phyloP scores from a whole-genome alignment of 2,329 filamentous ascomycete genomes.

The Chaetomiaceae sp. region DNA sequence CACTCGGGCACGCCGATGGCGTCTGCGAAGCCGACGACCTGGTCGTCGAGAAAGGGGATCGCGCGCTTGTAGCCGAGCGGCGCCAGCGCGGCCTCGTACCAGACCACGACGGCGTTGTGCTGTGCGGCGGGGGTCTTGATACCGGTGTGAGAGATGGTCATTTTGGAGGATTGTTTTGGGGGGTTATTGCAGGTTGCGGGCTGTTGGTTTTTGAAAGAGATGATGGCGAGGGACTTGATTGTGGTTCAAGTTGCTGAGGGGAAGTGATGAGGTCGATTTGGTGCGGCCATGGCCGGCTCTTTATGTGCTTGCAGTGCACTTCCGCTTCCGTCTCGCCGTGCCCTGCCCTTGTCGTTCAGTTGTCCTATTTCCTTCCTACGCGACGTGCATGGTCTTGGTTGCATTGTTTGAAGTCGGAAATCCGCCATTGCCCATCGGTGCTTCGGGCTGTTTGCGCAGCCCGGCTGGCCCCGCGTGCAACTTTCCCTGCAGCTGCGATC shows the following conservation, averaged over 20 bases:
- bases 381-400: no score
- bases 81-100: slow-evolving; percentile 32
- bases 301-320: no score
- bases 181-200: background rate
- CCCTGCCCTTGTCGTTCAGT: no score
- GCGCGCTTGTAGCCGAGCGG: slow-evolving; percentile 32
- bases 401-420: background rate
- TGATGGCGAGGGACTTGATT: no score
- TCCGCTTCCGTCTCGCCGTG: no score
- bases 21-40: slow-evolving; percentile 26
- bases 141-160: slow-evolving; percentile 33
- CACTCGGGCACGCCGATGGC: slow-evolving; percentile 27
- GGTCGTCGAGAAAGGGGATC: slow-evolving; percentile 24
- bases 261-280: no score
- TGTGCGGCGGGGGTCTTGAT: slow-evolving; percentile 27
- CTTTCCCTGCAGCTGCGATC: background rate
- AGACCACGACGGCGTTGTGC: slow-evolving; percentile 27
- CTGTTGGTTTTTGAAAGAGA: no score
- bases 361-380: no score
- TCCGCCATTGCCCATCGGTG: background rate
- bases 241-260: no score
- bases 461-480: no score
- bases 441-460: background rate
- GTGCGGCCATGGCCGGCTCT: no score
- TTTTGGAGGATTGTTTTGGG: slow-evolving; percentile 15